Percentiles rank a stretch among this genome's conserved stretches.
Conservation (phyloP, 2,329 filamentous ascomycete genomes). For the Fusarium guadeloupense region DNA sequence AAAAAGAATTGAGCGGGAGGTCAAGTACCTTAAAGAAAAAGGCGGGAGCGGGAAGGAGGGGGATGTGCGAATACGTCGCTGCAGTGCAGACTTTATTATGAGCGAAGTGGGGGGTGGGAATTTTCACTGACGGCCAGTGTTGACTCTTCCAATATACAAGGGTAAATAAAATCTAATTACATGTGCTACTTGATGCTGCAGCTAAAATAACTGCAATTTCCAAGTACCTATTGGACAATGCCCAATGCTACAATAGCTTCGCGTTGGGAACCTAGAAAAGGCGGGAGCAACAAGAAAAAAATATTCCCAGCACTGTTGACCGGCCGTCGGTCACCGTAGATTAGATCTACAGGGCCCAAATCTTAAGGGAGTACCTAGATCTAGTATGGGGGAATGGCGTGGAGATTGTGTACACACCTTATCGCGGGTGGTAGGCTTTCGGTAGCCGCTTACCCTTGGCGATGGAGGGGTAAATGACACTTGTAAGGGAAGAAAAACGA, state of each 20-base stretch:
- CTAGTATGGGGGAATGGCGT: conserved; percentile 7
- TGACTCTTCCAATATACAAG: too few species aligned
- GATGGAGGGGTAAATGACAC: conserved; percentile 40
- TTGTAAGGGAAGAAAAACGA: conserved; percentile 25
- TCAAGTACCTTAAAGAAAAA: conserved; percentile 42
- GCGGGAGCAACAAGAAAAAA: conserved; percentile 18
- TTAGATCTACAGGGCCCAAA: conserved; percentile 15
- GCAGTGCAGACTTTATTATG: conserved; percentile 37
- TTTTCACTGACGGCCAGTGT: conserved; percentile 18
- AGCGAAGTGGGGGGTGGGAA: conserved; percentile 39
- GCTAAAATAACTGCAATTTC: background rate
- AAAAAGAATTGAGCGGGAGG: conserved; percentile 45
- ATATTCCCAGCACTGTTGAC: conserved; percentile 16
- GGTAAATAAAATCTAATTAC: too few species aligned
- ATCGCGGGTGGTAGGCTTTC: conserved; percentile 32
- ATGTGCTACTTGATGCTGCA: background rate
- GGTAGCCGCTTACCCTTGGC: conserved; percentile 17
- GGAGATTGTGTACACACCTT: conserved; percentile 25
- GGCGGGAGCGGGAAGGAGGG: conserved; percentile 42
- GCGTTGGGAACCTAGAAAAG: background rate
- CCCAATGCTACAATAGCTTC: conserved; percentile 14
- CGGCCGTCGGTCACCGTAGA: conserved; percentile 36
- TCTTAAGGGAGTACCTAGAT: conserved; percentile 29
- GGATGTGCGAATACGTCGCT: conserved; percentile 45
- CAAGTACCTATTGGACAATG: conserved; percentile 19